Conservation (phyloP, 352 stramenopile genomes). For the Bremia lactucae region DNA sequence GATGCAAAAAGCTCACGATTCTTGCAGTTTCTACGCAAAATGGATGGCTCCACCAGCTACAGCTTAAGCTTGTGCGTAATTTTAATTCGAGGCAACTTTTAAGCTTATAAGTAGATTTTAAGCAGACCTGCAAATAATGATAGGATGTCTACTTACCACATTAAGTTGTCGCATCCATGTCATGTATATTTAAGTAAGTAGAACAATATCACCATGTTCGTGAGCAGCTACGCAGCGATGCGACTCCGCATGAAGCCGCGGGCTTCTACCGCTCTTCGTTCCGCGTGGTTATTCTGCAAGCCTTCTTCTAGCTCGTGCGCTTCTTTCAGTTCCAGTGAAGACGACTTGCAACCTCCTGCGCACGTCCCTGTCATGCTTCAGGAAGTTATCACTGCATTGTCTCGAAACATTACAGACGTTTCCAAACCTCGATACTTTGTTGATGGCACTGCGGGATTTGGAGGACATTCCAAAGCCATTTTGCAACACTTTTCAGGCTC, state of each 20-base stretch:
- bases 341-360: conserved; percentile 6
- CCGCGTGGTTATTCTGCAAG: not conserved
- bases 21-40: conserved; percentile 22
- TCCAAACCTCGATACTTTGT: conserved; percentile 37
- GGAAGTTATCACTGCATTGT: conserved; percentile 33
- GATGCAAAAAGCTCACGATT: conserved; percentile 15
- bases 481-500: conserved; percentile 33
- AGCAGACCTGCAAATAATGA: too few relatives aligned
- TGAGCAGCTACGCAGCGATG: too few relatives aligned
- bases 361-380: conserved; percentile 55
- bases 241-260: too few relatives aligned
- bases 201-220: too few relatives aligned
- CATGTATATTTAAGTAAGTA: too few relatives aligned
- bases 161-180: too few relatives aligned
- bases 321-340: conserved; percentile 1
- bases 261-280: too few relatives aligned
- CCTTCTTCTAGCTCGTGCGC: conserved; percentile 1
- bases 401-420: conserved; percentile 10
- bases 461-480: conserved; percentile 53
- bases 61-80: too few relatives aligned
- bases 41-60: conserved; percentile 21
- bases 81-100: too few relatives aligned
- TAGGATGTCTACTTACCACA: too few relatives aligned
- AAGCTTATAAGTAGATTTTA: too few relatives aligned
- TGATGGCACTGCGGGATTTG: conserved; percentile 62